These are phyloP conservation scores for Tripidium arundinaceum DNA, from an alignment of 202 grass and related monocot genomes.

Conservation along the genomic window DNA sequence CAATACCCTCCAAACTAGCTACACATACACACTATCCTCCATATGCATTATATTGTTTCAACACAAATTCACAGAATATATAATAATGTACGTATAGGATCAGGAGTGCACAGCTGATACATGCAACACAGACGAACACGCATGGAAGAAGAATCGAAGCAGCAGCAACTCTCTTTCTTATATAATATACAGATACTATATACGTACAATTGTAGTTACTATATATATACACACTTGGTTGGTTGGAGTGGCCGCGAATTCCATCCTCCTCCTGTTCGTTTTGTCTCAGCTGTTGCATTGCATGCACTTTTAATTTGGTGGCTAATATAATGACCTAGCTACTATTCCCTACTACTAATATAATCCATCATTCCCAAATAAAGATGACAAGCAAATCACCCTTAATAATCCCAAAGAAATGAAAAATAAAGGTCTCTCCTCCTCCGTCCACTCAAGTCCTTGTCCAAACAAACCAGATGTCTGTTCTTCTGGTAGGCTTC, in stretches of 20 bases:
- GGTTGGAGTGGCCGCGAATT: neutral
- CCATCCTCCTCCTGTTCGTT: neutral
- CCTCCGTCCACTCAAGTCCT: neutral
- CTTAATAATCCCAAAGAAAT: neutral
- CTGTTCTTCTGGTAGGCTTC: neutral
- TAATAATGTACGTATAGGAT: too few relatives aligned
- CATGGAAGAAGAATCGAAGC: neutral
- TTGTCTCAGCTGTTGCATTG: neutral
- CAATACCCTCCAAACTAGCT: neutral
- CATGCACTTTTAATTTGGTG: too few relatives aligned
- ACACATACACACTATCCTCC: neutral
- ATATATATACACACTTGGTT: neutral
- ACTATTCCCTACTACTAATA: neutral
- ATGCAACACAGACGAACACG: neutral
- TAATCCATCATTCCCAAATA: neutral
- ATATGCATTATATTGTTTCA: neutral
- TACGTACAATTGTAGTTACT: neutral
- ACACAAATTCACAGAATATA: neutral
- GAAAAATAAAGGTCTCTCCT: neutral
- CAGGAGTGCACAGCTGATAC: neutral
- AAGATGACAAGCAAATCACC: neutral
- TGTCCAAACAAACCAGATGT: slow-evolving; percentile 1
- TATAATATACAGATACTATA: too few relatives aligned
- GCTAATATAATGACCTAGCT: neutral
- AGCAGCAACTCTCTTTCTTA: neutral